A percentile compares a stretch with the other conserved stretches of the same genome.
These are phyloP conservation scores for Pichia sp. DNA, from an alignment of 1,139 yeast genomes.

Conservation along the genomic window DNA sequence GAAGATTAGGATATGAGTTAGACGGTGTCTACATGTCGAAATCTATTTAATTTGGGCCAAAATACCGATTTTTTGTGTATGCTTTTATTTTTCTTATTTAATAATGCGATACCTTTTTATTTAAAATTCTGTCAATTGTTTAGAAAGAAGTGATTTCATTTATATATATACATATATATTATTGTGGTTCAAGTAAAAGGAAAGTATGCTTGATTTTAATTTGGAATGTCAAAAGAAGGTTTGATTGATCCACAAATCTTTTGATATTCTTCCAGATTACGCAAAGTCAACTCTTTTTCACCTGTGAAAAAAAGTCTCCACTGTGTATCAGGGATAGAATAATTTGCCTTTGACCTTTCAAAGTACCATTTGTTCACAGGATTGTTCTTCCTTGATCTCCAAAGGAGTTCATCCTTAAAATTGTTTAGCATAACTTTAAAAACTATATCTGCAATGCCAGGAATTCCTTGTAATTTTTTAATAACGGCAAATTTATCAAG, in stretches of 20 bases:
- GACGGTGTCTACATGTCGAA: conserved; percentile 98
- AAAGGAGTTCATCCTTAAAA: conserved; percentile 69
- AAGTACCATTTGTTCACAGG: conserved; percentile 98
- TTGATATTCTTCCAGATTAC: conserved; percentile 33
- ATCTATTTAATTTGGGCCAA: conserved; percentile 19
- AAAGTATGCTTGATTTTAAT: too few species aligned
- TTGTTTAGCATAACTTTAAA: conserved; percentile 69
- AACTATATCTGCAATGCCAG: conserved; percentile 89
- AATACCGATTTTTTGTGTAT: too few species aligned
- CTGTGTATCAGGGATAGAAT: conserved; percentile 43
- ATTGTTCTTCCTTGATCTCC: conserved; percentile 82
- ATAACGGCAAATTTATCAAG: conserved; percentile 91
- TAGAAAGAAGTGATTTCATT: too few species aligned
- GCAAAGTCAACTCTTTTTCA: conserved; percentile 26
- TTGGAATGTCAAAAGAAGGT: conserved; percentile 32
- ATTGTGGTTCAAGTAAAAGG: too few species aligned
- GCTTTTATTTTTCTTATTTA: too few species aligned
- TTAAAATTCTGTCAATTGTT: too few species aligned
- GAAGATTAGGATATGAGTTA: conserved; percentile 79
- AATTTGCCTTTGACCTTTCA: conserved; percentile 77
- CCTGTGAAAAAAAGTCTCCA: conserved; percentile 76
- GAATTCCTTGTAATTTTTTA: conserved; percentile 75
- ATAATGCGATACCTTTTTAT: too few species aligned
- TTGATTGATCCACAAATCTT: conserved; percentile 37
- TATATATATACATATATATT: too few species aligned